A percentile compares a stretch with the other conserved stretches of the same genome.
Evolutionary conservation across 106 monocot genomes (phyloP).

Genomic region (Dendrobium nobile): DNA sequence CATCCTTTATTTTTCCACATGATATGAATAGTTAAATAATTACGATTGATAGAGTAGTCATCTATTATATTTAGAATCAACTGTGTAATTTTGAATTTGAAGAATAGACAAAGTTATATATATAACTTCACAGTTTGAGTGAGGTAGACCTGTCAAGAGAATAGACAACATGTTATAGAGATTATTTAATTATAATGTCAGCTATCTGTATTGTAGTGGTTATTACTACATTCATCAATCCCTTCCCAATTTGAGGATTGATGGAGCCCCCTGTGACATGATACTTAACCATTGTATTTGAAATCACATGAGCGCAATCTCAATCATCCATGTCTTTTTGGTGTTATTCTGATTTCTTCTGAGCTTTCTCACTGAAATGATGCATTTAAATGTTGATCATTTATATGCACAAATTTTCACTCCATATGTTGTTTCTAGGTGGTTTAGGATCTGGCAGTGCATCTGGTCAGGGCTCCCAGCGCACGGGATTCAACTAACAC

Average conservation of each 20-base stretch:
- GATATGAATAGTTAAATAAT: too few species aligned
- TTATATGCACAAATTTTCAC: not conserved
- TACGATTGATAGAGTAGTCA: too few species aligned
- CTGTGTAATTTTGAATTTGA: too few species aligned
- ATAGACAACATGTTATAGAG: too few species aligned
- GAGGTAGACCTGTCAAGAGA: too few species aligned
- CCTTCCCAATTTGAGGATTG: not conserved
- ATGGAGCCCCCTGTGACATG: not conserved
- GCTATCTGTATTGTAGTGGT: too few species aligned
- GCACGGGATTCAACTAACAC: slow-evolving; percentile 64
- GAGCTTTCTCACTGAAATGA: not conserved
- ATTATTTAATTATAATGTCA: too few species aligned
- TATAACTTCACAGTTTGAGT: too few species aligned
- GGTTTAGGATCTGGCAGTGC: slow-evolving; percentile 37
- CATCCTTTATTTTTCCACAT: too few species aligned
- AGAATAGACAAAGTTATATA: too few species aligned
- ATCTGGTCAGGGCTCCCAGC: slow-evolving; percentile 18
- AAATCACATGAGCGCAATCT: not conserved
- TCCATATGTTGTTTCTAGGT: slow-evolving; percentile 19
- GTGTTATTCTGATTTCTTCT: not conserved
- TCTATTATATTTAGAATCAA: too few species aligned
- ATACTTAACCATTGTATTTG: not conserved
- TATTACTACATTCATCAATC: too few species aligned
- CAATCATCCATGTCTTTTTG: not conserved
- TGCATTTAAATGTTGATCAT: not conserved